Conservation (phyloP, 2,329 filamentous ascomycete genomes). For the Diaporthe caulivora region DNA sequence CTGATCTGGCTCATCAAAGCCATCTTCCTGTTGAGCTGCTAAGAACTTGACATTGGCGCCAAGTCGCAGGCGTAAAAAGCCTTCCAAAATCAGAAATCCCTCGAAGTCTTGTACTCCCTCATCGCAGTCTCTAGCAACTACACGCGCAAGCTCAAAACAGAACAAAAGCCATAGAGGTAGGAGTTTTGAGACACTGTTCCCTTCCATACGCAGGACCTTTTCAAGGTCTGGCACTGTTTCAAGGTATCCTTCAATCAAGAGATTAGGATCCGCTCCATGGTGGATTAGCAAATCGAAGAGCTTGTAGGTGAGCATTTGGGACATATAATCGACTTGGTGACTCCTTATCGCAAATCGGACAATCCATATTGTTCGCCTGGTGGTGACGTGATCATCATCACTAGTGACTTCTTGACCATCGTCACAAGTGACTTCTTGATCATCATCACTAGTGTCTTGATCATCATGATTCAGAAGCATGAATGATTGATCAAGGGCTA, state of each 20-base stretch:
- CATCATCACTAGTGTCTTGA: too few species aligned
- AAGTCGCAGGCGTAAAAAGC: background rate
- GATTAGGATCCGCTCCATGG: background rate
- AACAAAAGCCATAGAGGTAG: background rate
- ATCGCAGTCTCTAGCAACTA: background rate
- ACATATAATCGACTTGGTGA: background rate
- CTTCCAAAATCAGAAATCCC: background rate
- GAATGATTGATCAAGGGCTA: background rate
- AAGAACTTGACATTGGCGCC: background rate
- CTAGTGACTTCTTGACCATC: too few species aligned
- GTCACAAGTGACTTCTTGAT: too few species aligned
- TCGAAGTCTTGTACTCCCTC: background rate
- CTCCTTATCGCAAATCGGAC: background rate
- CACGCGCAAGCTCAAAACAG: too few species aligned
- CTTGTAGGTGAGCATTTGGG: background rate
- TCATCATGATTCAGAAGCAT: too few species aligned
- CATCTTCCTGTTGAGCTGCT: rapidly evolving
- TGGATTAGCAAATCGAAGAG: background rate
- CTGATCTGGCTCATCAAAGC: too few species aligned
- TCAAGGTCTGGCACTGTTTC: too few species aligned
- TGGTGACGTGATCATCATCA: background rate
- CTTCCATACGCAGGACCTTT: background rate
- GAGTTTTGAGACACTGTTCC: background rate
- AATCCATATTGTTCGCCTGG: background rate
- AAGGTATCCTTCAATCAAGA: background rate